Evolutionary conservation across 768 basidiomycete species (phyloP).

Genomic region (Pleurotus tuoliensis): DNA sequence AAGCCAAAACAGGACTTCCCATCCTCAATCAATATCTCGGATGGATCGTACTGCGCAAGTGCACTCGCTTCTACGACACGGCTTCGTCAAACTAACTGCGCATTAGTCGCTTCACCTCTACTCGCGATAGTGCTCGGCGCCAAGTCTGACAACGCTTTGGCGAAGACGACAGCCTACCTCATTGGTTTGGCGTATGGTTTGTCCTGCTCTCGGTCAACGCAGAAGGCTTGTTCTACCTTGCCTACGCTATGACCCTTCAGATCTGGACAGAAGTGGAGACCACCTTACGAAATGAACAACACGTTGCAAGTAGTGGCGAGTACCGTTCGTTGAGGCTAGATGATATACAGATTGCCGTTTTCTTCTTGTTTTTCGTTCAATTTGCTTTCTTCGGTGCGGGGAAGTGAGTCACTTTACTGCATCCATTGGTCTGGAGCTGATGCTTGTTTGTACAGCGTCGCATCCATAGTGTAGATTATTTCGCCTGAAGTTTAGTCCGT

Average conservation of each 20-base stretch:
- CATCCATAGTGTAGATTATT: constrained; percentile 70
- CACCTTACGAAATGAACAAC: constrained; percentile 13
- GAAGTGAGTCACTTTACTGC: constrained; percentile 47
- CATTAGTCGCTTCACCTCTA: constrained; percentile 43
- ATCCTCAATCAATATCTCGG: constrained; percentile 52
- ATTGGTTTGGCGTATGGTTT: constrained; percentile 71
- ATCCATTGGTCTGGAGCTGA: not conserved
- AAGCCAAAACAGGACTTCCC: constrained; percentile 65
- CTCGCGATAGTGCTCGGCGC: constrained; percentile 43
- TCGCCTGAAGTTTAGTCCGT: not conserved
- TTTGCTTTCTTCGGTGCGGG: constrained; percentile 84
- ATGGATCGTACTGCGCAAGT: constrained; percentile 60
- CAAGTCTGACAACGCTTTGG: constrained; percentile 33
- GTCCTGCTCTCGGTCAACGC: constrained; percentile 77
- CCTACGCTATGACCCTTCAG: constrained; percentile 60
- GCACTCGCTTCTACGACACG: not conserved
- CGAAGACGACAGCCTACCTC: constrained; percentile 59
- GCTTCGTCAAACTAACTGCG: not conserved
- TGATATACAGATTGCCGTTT: constrained; percentile 70
- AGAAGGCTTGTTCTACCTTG: constrained; percentile 77
- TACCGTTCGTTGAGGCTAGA: constrained; percentile 48
- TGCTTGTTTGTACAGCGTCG: constrained; percentile 43
- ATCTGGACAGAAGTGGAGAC: constrained; percentile 69
- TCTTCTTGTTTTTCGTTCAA: constrained; percentile 85
- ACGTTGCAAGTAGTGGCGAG: not conserved